phyloP scores from a whole-genome alignment of 257 asterid genomes.

The Rhazya stricta region DNA sequence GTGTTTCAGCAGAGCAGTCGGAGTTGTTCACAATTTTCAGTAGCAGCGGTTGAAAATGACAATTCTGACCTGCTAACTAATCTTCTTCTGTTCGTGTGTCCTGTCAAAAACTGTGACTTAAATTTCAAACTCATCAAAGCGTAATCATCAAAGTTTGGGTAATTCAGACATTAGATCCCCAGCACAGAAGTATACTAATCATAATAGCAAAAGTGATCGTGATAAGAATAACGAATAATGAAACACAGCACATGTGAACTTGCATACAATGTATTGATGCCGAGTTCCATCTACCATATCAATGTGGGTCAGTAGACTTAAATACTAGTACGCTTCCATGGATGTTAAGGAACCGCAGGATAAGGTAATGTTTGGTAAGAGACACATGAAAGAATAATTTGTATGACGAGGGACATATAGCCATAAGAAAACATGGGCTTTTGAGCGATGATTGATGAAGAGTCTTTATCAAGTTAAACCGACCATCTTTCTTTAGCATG shows the following conservation, averaged over 20 bases:
- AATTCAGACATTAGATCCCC: neutral
- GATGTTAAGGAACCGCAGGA: neutral
- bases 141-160: conserved; percentile 7
- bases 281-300: neutral
- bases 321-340: neutral
- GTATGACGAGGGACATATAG: neutral
- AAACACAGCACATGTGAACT: neutral
- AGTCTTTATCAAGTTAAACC: conserved; percentile 21
- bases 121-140: conserved; percentile 6
- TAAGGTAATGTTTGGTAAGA: conserved; percentile 13
- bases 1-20: neutral
- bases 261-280: neutral
- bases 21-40: neutral
- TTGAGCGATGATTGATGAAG: conserved; percentile 16
- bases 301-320: neutral
- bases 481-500: conserved; percentile 16
- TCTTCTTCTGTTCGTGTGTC: neutral
- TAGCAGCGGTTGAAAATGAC: neutral
- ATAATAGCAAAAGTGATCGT: neutral
- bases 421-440: conserved; percentile 13
- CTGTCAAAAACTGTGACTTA: neutral
- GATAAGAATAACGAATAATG: neutral
- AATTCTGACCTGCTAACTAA: neutral
- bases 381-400: neutral
- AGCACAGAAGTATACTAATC: neutral